Base-by-base conservation (phyloP, 306 rosid genomes). In the Heteromeles arbutifolia region DNA sequence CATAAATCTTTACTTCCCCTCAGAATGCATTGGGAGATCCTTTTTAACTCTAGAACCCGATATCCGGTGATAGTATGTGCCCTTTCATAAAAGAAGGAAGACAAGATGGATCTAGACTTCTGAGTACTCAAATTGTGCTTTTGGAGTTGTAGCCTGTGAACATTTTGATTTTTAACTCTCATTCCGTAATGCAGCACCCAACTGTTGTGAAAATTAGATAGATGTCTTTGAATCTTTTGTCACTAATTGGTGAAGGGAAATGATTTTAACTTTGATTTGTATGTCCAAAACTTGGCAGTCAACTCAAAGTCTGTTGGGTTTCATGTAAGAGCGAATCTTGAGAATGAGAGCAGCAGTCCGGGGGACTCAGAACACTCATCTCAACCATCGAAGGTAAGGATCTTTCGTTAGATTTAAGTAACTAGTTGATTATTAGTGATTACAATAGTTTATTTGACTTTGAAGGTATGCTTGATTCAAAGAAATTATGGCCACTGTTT, bases 321-420 rank as follows among this genome's bases (percentile, higher is more conserved):
- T 63, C 53, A 65, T 24, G 85, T 69, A 69, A 80, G 81, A 61
- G 75, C 85, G 21, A 87, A 83, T 80, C 74, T 75, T 34, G 82
- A 87, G 24, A 80, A 72, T 52, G 85, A 78, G 74, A 75, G 81
- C 43, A 25, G 66, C 48, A 77, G 68, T 81, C 53, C 70, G 0
- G 82, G 69, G 67, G 84, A 79, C 56, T 50, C 84, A 2, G 67
- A 63, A 39, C 32, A 80, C 44, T 70, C 86, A 17, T 72, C 84
- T 75, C 56, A 79, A 24, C 83, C 78, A 18, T n/a, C 48, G 3
- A 84, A 84, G 83, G 90, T 81, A 70, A 65, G 32, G 31, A 57
- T 65, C 73, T 21, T n/a, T 31, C 65, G 25, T 32, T 65, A 48
- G 13, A 10, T 72, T 10, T 45, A 18, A 28, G n/a, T 72, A 22